Conservation (phyloP, 2,329 filamentous ascomycete genomes). For the Sclerotinia borealis region DNA sequence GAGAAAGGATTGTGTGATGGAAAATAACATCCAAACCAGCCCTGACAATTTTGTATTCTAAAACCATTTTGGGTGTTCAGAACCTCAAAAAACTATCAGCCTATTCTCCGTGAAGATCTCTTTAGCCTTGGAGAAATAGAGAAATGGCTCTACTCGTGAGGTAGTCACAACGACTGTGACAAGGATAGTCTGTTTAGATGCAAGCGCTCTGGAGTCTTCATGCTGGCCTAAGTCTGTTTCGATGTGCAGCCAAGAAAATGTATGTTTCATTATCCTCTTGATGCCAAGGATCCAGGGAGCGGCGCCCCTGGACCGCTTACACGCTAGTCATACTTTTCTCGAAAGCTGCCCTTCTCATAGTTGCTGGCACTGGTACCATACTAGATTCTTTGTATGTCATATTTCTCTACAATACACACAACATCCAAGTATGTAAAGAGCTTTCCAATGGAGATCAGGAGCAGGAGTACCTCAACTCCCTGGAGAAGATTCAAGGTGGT, state of each 20-base stretch:
- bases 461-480: neutral
- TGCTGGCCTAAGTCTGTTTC: too few species aligned
- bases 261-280: constrained; percentile 54
- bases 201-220: too few species aligned
- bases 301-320: constrained; percentile 70
- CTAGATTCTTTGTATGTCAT: neutral
- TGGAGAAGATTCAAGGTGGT: neutral
- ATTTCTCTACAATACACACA: neutral
- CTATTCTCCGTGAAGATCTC: too few species aligned
- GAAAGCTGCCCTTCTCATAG: neutral
- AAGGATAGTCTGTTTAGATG: too few species aligned
- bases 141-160: too few species aligned
- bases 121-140: too few species aligned
- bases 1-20: too few species aligned
- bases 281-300: constrained; percentile 86
- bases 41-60: too few species aligned
- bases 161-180: too few species aligned
- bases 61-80: too few species aligned
- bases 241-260: neutral
- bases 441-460: neutral
- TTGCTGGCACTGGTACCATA: neutral
- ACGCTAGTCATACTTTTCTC: neutral
- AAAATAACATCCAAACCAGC: too few species aligned
- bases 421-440: neutral
- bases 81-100: too few species aligned